Evolutionary conservation across 306 rosid genomes (phyloP), one percentile per base, ranked within the genome.

Genomic region (Canavalia gladiata): DNA sequence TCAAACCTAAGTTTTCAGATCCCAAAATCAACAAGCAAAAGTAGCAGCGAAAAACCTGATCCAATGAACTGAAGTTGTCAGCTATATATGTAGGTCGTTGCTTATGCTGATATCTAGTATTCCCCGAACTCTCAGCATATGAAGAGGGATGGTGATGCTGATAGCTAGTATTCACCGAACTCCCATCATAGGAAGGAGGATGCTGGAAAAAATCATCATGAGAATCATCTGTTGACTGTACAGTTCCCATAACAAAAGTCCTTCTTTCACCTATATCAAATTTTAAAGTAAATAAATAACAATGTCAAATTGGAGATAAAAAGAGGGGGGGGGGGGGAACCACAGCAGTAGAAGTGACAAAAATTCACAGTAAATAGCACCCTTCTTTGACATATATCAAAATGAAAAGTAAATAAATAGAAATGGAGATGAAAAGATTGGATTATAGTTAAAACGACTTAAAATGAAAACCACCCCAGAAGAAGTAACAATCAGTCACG

Each of bases 21-120:
- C 66, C 56, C 37, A n/a, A 55, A 28, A 64, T 76, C 49, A 64
- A 58, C 45, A 45, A 60, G 66, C 39, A 78, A 52, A 66, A 43
- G 43, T 7, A 82, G 72, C 39, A 68, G 56, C 3, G 54, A 79
- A 68, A 18, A 84, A 94, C 98, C 98, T 92, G 87, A 59, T 94
- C 98, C 87, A 94, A 77, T 57, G 98, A 92, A 84, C 82, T 84
- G 78, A 85, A 94, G 72, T 84, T 89, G 70, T 94, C 97, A 37
- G 89, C 84, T 82, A 94, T 94, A 74, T 54, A 46, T n/a, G 86
- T 31, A 37, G 86, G 82, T 3, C 47, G 81, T 31, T 25, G 83
- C 84, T 70, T 73, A 13, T 71, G 81, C 74, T 41, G 88, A 85
- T 65, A 18, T 6, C 55, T 79, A 29, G 80, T 56, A 81, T 66